phyloP scores from a whole-genome alignment of 116 monocot genomes.

The Iris pallida region DNA sequence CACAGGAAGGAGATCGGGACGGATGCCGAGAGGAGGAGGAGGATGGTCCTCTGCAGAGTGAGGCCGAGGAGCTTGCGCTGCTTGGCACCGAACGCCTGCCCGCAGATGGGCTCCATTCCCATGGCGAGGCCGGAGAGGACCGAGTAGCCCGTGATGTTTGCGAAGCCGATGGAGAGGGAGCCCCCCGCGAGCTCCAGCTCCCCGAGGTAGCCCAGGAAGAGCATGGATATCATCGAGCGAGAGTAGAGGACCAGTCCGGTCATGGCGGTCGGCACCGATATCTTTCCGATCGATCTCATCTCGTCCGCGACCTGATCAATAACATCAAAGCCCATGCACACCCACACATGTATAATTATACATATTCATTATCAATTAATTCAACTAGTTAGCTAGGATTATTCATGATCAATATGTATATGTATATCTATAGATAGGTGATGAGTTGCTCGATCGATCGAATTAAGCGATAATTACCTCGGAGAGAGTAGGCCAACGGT shows the following conservation, averaged over 20 bases:
- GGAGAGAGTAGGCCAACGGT: constrained; percentile 38
- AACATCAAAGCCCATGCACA: too few species aligned
- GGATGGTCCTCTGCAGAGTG: constrained; percentile 62
- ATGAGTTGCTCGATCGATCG: too few species aligned
- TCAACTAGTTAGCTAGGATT: too few species aligned
- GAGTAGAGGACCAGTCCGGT: constrained; percentile 84
- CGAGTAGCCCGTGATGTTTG: constrained; percentile 91
- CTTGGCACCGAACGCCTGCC: constrained; percentile 77
- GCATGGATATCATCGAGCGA: constrained; percentile 78
- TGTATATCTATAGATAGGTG: not conserved
- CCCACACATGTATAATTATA: too few species aligned
- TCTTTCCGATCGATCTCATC: constrained; percentile 48
- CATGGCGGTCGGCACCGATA: constrained; percentile 52
- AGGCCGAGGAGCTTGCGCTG: constrained; percentile 62
- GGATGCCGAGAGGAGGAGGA: constrained; percentile 69
- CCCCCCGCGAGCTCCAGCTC: constrained; percentile 78
- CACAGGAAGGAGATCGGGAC: constrained; percentile 69
- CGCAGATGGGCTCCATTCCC: constrained; percentile 95
- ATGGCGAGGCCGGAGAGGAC: constrained; percentile 81
- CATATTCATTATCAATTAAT: too few species aligned
- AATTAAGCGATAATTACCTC: constrained; percentile 50
- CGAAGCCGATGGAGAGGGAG: constrained; percentile 75
- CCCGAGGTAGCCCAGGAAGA: constrained; percentile 71
- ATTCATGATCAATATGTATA: not conserved
- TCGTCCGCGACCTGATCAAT: constrained; percentile 54